phyloP scores from a whole-genome alignment of 1,284 basidiomycete species.

The Fomitopsis betulina region DNA sequence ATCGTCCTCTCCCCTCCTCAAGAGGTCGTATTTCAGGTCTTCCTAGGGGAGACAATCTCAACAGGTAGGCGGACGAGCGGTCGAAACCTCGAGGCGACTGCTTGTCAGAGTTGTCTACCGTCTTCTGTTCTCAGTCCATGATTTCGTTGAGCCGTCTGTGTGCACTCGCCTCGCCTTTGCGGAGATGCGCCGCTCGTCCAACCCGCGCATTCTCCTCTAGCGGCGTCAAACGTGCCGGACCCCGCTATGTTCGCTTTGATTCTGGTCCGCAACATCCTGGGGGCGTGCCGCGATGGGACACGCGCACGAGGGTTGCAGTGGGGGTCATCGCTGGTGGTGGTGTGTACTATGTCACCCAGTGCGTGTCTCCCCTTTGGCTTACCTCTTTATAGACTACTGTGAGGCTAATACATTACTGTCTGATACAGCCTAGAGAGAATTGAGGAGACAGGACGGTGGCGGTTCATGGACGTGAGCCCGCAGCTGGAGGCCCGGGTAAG shows the following conservation, averaged over 20 bases:
- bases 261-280: conserved; percentile 12
- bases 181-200: neutral
- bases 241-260: conserved; percentile 24
- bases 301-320: conserved; percentile 14
- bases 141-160: neutral
- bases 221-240: conserved; percentile 4
- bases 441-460: conserved; percentile 77
- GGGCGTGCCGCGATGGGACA: conserved; percentile 20
- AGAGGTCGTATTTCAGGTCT: no score
- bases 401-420: neutral
- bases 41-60: no score
- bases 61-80: no score
- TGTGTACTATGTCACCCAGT: conserved; percentile 60
- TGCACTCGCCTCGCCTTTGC: neutral
- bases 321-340: conserved; percentile 33
- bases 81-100: no score
- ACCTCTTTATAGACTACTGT: neutral
- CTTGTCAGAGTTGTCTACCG: no score
- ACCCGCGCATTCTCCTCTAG: neutral
- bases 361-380: conserved; percentile 24
- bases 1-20: no score
- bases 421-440: conserved; percentile 67
- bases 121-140: no score
- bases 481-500: conserved; percentile 50
- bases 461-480: conserved; percentile 78